These are phyloP conservation scores for Xylariaceae sp. DNA, from an alignment of 2,329 filamentous ascomycete species.

Conservation along the genomic window DNA sequence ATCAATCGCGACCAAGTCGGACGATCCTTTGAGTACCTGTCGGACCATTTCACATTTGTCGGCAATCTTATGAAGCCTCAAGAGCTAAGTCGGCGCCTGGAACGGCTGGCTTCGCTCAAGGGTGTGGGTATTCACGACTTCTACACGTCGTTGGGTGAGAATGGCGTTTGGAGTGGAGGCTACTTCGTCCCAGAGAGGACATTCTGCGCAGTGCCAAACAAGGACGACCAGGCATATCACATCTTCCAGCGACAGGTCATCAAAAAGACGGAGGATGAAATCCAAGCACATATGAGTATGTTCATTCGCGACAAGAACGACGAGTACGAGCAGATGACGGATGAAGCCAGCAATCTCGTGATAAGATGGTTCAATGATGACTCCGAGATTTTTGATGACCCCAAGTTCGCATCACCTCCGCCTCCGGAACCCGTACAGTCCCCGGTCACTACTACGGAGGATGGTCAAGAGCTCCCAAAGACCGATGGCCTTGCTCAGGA, in stretches of 20 bases:
- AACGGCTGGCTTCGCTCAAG: slow-evolving; percentile 55
- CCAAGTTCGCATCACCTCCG: slow-evolving; percentile 39
- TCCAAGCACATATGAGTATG: slow-evolving; percentile 66
- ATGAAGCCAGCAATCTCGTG: slow-evolving; percentile 53
- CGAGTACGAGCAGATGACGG: slow-evolving; percentile 60
- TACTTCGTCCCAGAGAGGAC: slow-evolving; percentile 66
- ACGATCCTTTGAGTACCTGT: slow-evolving; percentile 71
- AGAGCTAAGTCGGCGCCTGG: slow-evolving; percentile 65
- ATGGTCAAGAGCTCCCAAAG: slow-evolving; percentile 27
- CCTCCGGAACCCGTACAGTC: slow-evolving; percentile 33
- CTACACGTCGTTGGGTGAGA: slow-evolving; percentile 71
- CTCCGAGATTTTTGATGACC: slow-evolving; percentile 40
- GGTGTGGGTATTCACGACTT: slow-evolving; percentile 69
- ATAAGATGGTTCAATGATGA: slow-evolving; percentile 52
- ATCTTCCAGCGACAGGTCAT: slow-evolving; percentile 56
- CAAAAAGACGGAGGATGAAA: slow-evolving; percentile 63
- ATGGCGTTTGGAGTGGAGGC: slow-evolving; percentile 58
- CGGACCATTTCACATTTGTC: slow-evolving; percentile 81
- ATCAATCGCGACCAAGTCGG: slow-evolving; percentile 57
- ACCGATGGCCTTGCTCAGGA: slow-evolving; percentile 19
- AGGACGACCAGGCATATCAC: slow-evolving; percentile 35
- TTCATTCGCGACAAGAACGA: slow-evolving; percentile 59
- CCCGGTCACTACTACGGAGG: slow-evolving; percentile 28
- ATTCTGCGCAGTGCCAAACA: slow-evolving; percentile 68
- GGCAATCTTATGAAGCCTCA: slow-evolving; percentile 71